phyloP scores from a whole-genome alignment of 164 flowering plant genomes.

The Malania oleifera region DNA sequence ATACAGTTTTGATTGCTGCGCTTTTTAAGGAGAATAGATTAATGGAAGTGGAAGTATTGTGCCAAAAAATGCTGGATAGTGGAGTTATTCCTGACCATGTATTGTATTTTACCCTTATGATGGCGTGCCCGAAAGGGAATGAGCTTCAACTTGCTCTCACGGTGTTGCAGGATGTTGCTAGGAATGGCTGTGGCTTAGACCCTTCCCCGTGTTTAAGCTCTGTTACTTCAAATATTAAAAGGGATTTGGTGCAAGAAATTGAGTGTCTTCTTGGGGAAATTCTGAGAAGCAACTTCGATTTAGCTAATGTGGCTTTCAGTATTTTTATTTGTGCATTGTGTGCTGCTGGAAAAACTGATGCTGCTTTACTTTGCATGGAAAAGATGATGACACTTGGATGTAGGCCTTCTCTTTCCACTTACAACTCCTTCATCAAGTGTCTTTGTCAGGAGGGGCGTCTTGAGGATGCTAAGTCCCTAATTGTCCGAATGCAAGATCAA shows the following conservation, averaged over 20 bases:
- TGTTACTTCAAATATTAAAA: neutral
- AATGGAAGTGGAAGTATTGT: constrained; percentile 29
- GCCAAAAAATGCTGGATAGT: constrained; percentile 31
- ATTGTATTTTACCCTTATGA: constrained; percentile 29
- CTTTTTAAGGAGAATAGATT: constrained; percentile 36
- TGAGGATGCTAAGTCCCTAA: constrained; percentile 29
- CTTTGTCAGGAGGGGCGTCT: constrained; percentile 35
- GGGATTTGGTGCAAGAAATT: constrained; percentile 25
- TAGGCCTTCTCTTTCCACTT: constrained; percentile 41
- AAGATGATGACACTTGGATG: constrained; percentile 37
- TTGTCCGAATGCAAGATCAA: constrained; percentile 30
- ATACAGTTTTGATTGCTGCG: constrained; percentile 40
- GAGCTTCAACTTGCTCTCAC: constrained; percentile 32
- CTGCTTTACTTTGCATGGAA: constrained; percentile 35
- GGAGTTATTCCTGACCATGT: constrained; percentile 54
- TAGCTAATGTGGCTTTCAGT: constrained; percentile 34
- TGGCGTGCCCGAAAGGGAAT: constrained; percentile 32
- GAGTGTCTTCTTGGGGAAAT: constrained; percentile 39
- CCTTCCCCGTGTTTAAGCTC: constrained; percentile 13
- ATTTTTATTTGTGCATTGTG: constrained; percentile 46
- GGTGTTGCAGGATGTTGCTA: constrained; percentile 31
- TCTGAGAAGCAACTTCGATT: constrained; percentile 16
- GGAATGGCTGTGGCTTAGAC: constrained; percentile 31
- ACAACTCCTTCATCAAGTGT: constrained; percentile 56
- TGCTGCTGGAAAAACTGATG: constrained; percentile 28